Percentiles rank a stretch among this genome's conserved stretches.
Conservation (phyloP, 2,329 filamentous ascomycete genomes). For the Xylariaceae sp. region DNA sequence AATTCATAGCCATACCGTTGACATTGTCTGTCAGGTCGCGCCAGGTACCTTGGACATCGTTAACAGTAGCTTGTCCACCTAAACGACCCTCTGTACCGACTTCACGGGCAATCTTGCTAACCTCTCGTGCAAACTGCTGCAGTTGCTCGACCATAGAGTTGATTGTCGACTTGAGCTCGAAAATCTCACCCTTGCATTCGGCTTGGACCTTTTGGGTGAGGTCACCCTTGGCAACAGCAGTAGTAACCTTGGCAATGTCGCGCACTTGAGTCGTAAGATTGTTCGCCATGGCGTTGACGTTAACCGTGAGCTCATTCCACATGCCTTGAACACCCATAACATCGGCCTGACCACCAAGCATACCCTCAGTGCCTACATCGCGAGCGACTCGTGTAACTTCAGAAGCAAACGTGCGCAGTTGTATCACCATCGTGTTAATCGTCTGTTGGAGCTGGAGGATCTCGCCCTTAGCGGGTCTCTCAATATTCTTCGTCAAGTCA, state of each 20-base stretch:
- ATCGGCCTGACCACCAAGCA: slow-evolving; percentile 74
- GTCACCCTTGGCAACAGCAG: slow-evolving; percentile 73
- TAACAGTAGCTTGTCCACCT: slow-evolving; percentile 90
- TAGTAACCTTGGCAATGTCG: slow-evolving; percentile 83
- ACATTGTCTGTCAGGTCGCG: slow-evolving; percentile 92
- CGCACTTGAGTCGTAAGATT: slow-evolving; percentile 84
- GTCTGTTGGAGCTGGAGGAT: slow-evolving; percentile 79
- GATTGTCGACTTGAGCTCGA: slow-evolving; percentile 93
- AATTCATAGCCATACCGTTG: slow-evolving; percentile 97
- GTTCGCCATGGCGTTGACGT: slow-evolving; percentile 84
- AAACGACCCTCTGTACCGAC: slow-evolving; percentile 94
- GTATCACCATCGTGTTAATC: slow-evolving; percentile 86
- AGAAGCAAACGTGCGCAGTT: slow-evolving; percentile 75
- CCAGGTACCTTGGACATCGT: slow-evolving; percentile 96
- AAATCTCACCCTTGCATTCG: slow-evolving; percentile 85
- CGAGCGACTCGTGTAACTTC: slow-evolving; percentile 78
- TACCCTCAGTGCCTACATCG: slow-evolving; percentile 80
- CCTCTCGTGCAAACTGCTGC: slow-evolving; percentile 92
- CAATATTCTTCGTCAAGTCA: slow-evolving; percentile 79
- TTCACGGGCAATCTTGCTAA: slow-evolving; percentile 92
- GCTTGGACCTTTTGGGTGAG: slow-evolving; percentile 95
- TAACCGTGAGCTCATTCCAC: slow-evolving; percentile 83
- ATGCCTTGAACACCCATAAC: slow-evolving; percentile 81
- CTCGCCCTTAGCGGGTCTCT: slow-evolving; percentile 73
- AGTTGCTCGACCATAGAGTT: slow-evolving; percentile 99